Evolutionary conservation across 1,284 basidiomycete species (phyloP).

Genomic region (Rugiboletus extremiorientalis): DNA sequence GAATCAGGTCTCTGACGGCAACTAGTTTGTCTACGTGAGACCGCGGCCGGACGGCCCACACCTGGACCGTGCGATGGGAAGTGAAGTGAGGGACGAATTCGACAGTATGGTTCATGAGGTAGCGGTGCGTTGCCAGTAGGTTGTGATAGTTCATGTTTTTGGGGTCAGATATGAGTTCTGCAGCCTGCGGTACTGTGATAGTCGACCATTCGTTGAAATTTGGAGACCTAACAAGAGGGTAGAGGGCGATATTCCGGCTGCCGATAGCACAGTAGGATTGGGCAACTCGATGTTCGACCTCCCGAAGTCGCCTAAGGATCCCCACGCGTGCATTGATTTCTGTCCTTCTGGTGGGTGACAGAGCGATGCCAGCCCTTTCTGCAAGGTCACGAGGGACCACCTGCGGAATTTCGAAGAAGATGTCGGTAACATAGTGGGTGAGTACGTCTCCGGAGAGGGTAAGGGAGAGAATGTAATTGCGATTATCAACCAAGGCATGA

Average conservation of each 20-base stretch:
- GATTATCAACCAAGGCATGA: constrained; percentile 35
- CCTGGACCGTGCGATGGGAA: constrained; percentile 56
- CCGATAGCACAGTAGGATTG: constrained; percentile 39
- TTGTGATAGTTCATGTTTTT: constrained; percentile 37
- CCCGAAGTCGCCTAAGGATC: constrained; percentile 53
- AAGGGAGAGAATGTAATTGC: constrained; percentile 42
- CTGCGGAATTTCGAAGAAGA: constrained; percentile 57
- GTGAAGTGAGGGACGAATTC: constrained; percentile 64
- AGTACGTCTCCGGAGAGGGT: constrained; percentile 52
- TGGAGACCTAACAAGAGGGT: constrained; percentile 46
- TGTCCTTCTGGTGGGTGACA: constrained; percentile 29
- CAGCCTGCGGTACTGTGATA: constrained; percentile 51
- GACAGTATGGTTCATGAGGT: constrained; percentile 64
- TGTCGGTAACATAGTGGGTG: constrained; percentile 46
- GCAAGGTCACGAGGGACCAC: constrained; percentile 49
- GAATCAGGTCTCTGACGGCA: constrained; percentile 55
- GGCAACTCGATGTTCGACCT: constrained; percentile 47
- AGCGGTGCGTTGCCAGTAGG: constrained; percentile 70
- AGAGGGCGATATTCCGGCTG: constrained; percentile 37
- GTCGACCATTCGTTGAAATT: constrained; percentile 52
- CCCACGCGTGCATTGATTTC: constrained; percentile 57
- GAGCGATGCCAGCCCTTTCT: constrained; percentile 46
- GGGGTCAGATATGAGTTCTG: constrained; percentile 39
- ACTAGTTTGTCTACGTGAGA: constrained; percentile 58
- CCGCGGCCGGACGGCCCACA: constrained; percentile 70